Percentiles rank a stretch among this genome's conserved stretches.
Evolutionary conservation across 129 eudicot species (phyloP).

Genomic region (Centella asiatica): DNA sequence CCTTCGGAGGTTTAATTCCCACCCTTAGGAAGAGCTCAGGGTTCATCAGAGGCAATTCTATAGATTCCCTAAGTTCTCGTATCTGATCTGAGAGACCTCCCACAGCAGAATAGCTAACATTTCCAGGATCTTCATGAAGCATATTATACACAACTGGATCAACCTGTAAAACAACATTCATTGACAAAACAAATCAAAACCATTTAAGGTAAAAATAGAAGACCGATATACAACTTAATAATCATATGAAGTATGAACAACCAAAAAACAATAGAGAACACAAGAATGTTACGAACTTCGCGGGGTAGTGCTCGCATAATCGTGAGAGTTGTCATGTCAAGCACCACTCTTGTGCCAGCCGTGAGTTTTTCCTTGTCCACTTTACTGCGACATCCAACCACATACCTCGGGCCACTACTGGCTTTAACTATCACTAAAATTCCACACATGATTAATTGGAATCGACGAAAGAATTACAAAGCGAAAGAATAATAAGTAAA

Average conservation of each 20-base stretch:
- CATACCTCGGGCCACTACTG: constrained; percentile 96
- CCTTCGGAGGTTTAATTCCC: constrained; percentile 98
- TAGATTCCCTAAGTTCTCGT: constrained; percentile 90
- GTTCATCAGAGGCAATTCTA: constrained; percentile 96
- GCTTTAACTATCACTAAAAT: constrained; percentile 92
- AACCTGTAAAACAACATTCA: constrained; percentile 35
- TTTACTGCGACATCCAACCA: constrained; percentile 96
- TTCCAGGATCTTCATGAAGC: constrained; percentile 99
- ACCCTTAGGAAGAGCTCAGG: constrained; percentile 95
- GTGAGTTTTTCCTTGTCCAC: constrained; percentile 96
- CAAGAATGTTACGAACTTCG: constrained; percentile 43
- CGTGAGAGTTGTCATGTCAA: constrained; percentile 94
- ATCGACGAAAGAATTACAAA: not conserved
- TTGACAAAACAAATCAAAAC: constrained; percentile 6
- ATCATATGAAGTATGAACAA: not conserved
- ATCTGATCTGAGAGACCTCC: constrained; percentile 98
- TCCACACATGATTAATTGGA: constrained; percentile 10
- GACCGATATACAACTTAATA: not conserved
- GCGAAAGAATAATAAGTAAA: no score
- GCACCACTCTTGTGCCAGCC: constrained; percentile 93
- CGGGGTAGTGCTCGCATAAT: constrained; percentile 99
- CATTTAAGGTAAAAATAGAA: no score
- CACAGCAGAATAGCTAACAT: constrained; percentile 91
- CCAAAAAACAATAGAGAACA: not conserved
- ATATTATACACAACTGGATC: constrained; percentile 97